A percentile compares a stretch with the other conserved stretches of the same genome.
These are phyloP conservation scores for Saccharum officinarum DNA, from an alignment of 176 grass and related monocot species.

Conservation along the genomic window DNA sequence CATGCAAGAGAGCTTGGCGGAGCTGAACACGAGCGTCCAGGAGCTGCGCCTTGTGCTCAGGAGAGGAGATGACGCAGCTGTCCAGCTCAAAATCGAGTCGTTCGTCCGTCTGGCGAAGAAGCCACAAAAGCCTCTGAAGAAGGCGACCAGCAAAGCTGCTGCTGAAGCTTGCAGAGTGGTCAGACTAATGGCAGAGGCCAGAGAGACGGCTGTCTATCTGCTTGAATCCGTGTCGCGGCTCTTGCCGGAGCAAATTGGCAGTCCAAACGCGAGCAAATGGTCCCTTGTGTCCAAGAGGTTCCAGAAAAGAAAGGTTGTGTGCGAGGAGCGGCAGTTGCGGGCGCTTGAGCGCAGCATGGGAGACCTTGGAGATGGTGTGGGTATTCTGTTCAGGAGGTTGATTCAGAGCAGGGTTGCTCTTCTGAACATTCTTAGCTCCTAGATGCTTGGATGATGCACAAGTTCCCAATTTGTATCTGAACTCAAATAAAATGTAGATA, in stretches of 20 bases:
- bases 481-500: constrained; percentile 10
- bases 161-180: constrained; percentile 12
- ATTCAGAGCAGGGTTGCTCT: constrained; percentile 52
- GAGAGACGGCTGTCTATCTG: constrained; percentile 20
- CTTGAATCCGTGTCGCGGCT: constrained; percentile 24
- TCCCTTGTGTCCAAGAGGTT: constrained; percentile 47
- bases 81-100: constrained; percentile 27
- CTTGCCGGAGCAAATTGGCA: constrained; percentile 28
- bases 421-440: constrained; percentile 51
- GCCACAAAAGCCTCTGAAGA: constrained; percentile 42
- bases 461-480: constrained; percentile 2
- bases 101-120: constrained; percentile 26
- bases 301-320: constrained; percentile 34
- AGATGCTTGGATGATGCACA: neutral
- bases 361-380: constrained; percentile 27
- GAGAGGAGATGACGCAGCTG: constrained; percentile 11
- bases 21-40: constrained; percentile 30
- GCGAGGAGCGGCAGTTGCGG: constrained; percentile 45
- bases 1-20: constrained; percentile 27
- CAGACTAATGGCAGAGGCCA: constrained; percentile 32
- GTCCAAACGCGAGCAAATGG: constrained; percentile 35
- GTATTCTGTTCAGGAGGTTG: constrained; percentile 38
- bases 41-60: constrained; percentile 37
- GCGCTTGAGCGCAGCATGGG: constrained; percentile 40
- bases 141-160: constrained; percentile 9